These are phyloP conservation scores for Xerocomus spinulosus DNA, from an alignment of 768 basidiomycete species.

Conservation along the genomic window DNA sequence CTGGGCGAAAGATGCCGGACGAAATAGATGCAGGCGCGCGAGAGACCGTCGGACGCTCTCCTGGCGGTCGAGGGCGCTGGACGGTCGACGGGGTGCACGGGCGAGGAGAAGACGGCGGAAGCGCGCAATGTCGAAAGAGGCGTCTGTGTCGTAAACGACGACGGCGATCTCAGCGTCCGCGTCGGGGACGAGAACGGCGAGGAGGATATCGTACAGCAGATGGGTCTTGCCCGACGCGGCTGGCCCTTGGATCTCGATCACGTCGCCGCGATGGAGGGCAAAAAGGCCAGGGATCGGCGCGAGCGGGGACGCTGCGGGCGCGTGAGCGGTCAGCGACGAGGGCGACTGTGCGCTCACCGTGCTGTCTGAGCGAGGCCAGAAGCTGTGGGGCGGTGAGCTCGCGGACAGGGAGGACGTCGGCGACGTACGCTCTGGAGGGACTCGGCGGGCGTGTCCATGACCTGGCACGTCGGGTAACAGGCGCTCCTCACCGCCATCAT, in stretches of 20 bases:
- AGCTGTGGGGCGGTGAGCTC: slow-evolving; percentile 33
- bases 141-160: slow-evolving; percentile 67
- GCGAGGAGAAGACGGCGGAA: slow-evolving; percentile 49
- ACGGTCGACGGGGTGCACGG: slow-evolving; percentile 36
- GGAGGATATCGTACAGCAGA: slow-evolving; percentile 62
- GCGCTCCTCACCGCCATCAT: slow-evolving; percentile 28
- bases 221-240: slow-evolving; percentile 75
- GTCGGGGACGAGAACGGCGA: slow-evolving; percentile 53
- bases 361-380: slow-evolving; percentile 36
- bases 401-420: neutral
- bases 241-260: slow-evolving; percentile 74
- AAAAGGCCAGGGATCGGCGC: slow-evolving; percentile 15
- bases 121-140: slow-evolving; percentile 54
- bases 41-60: slow-evolving; percentile 39
- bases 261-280: slow-evolving; percentile 50
- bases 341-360: slow-evolving; percentile 31
- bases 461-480: neutral
- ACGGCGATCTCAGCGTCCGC: slow-evolving; percentile 50
- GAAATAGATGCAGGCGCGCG: slow-evolving; percentile 61
- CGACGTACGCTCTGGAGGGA: slow-evolving; percentile 32
- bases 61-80: slow-evolving; percentile 15
- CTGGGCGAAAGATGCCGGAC: slow-evolving; percentile 60
- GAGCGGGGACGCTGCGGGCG: slow-evolving; percentile 30
- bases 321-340: slow-evolving; percentile 18
- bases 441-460: slow-evolving; percentile 22